A percentile compares a stretch with the other conserved stretches of the same genome.
These are phyloP conservation scores for Thermochaetoides thermophila DNA, from an alignment of 495 filamentous ascomycete genomes.

Conservation along the genomic window DNA sequence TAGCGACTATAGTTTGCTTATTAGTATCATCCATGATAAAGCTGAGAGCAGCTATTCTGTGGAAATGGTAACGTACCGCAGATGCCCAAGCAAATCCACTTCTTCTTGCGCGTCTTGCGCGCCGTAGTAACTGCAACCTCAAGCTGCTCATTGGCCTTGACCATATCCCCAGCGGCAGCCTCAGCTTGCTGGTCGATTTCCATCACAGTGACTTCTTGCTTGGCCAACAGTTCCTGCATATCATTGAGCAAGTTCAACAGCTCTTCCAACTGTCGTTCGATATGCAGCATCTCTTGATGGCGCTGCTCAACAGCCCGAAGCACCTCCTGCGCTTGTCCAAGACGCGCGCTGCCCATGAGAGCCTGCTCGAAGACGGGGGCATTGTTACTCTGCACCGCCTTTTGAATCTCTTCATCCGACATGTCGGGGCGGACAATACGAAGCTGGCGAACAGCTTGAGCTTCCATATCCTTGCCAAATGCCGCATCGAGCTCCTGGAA, in stretches of 20 bases:
- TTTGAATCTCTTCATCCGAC: conserved; percentile 61
- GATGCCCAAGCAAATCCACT: conserved; percentile 91
- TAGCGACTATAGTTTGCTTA: too few species aligned
- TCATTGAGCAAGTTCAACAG: conserved; percentile 73
- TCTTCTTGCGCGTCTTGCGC: conserved; percentile 73
- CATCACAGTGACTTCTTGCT: conserved; percentile 64
- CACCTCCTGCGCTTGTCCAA: conserved; percentile 63
- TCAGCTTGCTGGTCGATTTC: conserved; percentile 72
- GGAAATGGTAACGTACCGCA: conserved; percentile 44
- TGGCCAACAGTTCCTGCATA: conserved; percentile 58
- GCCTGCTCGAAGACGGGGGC: conserved; percentile 71
- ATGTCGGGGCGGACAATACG: conserved; percentile 79
- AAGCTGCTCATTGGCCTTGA: conserved; percentile 68
- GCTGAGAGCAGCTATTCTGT: too few species aligned
- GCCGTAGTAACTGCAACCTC: conserved; percentile 64
- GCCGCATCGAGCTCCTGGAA: conserved; percentile 65
- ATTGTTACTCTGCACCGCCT: conserved; percentile 52
- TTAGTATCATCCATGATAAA: too few species aligned
- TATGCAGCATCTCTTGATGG: conserved; percentile 80
- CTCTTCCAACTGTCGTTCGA: conserved; percentile 76
- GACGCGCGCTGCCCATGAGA: conserved; percentile 56
- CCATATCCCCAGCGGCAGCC: conserved; percentile 61
- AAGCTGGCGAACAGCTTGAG: conserved; percentile 77
- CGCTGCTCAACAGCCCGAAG: conserved; percentile 64
- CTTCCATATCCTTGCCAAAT: conserved; percentile 62